Base-by-base conservation (phyloP, 306 rosid species). In the Quercus aquifolioides region DNA sequence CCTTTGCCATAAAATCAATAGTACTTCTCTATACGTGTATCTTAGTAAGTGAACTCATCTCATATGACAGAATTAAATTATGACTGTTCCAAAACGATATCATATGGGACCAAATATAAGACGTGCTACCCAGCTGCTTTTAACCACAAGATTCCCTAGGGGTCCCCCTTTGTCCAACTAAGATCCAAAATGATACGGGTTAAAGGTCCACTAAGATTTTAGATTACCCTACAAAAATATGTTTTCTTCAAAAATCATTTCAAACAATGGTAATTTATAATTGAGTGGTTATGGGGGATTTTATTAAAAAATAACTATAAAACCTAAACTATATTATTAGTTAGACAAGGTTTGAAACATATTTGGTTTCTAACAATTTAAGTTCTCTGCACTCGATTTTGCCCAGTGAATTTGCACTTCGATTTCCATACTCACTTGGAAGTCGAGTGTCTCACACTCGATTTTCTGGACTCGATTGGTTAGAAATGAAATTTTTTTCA, bases 151-250 rank as follows among this genome's bases (percentile, higher is more conserved):
- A 73, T 56, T 73, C 78, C 55, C 52, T 77, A 8, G 46, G 46
- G 65, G 63, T 64, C 69, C 78, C 59, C 46, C 55, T 35, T 54
- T 58, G 23, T 64, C 83, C 73, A 57, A 63, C 46, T 54, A 74
- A 72, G 56, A 64, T 73, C 83, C 74, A 64, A 23, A n/a, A 30
- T 43, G 73, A 82, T 82, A 55, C 14, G 55, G 55, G 3, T 52
- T 2, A 18, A 30, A 14, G 85, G 79, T 43, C 85, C 85, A 82
- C 74, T 1, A 64, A 82, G 82, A 77, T 73, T 82, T 76, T 77
- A 67, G 82, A 21, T 65, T 43, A 43, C 49, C 80, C 62, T 69
- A 30, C 77, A 7, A 17, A 75, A 69, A 23, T 3, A 30, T 28
- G 20, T 71, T 81, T 14, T 6, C 64, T 23, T 33, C 49, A 26